A percentile compares a stretch with the other conserved stretches of the same genome.
Evolutionary conservation across 208 protist species (phyloP).

Genomic region (Wallacemonas collosoma): DNA sequence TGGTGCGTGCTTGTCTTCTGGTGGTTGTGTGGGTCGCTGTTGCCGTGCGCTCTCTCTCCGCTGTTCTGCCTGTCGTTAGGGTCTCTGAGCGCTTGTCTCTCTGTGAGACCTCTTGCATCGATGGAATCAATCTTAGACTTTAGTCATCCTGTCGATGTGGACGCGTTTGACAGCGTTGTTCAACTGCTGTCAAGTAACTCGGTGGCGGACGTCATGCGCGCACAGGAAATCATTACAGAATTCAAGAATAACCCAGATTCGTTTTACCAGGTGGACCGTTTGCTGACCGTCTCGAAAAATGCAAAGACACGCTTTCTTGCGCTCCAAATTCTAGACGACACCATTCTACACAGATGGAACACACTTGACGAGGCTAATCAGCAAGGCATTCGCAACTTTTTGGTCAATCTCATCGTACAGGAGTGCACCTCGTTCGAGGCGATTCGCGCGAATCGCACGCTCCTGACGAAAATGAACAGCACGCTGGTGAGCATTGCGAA

Average conservation of each 20-base stretch:
- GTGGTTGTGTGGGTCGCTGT: too few relatives aligned
- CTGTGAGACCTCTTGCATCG: background rate
- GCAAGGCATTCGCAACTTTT: slow-evolving; percentile 94
- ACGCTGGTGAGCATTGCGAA: slow-evolving; percentile 96
- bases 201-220: slow-evolving; percentile 65
- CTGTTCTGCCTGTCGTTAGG: too few relatives aligned
- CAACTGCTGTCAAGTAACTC: slow-evolving; percentile 50
- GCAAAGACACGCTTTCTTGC: slow-evolving; percentile 89
- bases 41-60: too few relatives aligned
- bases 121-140: slow-evolving; percentile 81
- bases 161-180: slow-evolving; percentile 70
- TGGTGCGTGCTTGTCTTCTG: too few relatives aligned
- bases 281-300: slow-evolving; percentile 84
- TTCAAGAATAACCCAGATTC: slow-evolving; percentile 93
- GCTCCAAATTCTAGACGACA: slow-evolving; percentile 93
- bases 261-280: slow-evolving; percentile 91
- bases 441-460: slow-evolving; percentile 57
- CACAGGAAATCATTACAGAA: slow-evolving; percentile 83
- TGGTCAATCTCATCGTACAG: slow-evolving; percentile 95
- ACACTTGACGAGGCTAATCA: slow-evolving; percentile 91
- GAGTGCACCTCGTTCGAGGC: slow-evolving; percentile 62
- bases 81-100: too few relatives aligned
- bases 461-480: slow-evolving; percentile 92
- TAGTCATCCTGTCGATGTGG: slow-evolving; percentile 69
- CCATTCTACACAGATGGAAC: slow-evolving; percentile 96